Evolutionary conservation across 306 rosid species (phyloP).

Genomic region (Cicer arietinum): DNA sequence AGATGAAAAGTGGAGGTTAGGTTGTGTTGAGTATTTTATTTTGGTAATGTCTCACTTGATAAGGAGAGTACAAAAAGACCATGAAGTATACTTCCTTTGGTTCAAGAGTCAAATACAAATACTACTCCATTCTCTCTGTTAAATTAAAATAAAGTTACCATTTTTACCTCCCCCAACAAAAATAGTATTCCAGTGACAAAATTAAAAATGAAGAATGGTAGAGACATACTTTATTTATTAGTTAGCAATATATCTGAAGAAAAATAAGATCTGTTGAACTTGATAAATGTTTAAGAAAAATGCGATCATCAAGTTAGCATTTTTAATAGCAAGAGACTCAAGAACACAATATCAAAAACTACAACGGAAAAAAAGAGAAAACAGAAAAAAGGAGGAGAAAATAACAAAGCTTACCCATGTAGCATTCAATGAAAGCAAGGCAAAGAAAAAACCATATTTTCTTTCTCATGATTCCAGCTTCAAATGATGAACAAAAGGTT

Average conservation of each 20-base stretch:
- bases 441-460: slow-evolving; percentile 54
- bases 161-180: background rate
- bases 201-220: slow-evolving; percentile 16
- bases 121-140: background rate
- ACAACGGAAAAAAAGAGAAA: background rate
- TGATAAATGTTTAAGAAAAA: background rate
- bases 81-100: background rate
- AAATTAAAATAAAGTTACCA: slow-evolving; percentile 26
- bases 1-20: slow-evolving; percentile 2
- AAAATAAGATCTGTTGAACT: slow-evolving; percentile 35
- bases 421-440: slow-evolving; percentile 55
- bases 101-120: slow-evolving; percentile 8
- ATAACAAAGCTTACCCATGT: slow-evolving; percentile 61
- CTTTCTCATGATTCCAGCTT: slow-evolving; percentile 49
- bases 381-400: background rate
- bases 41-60: slow-evolving; percentile 17
- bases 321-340: slow-evolving; percentile 10
- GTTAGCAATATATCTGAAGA: slow-evolving; percentile 27
- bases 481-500: slow-evolving; percentile 14
- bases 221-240: background rate
- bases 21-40: background rate
- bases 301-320: background rate
- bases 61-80: slow-evolving; percentile 21
- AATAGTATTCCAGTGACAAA: background rate
- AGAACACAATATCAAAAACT: slow-evolving; percentile 8